Base-by-base conservation (phyloP, 2,329 filamentous ascomycete genomes). In the Apiospora saccharicola region DNA sequence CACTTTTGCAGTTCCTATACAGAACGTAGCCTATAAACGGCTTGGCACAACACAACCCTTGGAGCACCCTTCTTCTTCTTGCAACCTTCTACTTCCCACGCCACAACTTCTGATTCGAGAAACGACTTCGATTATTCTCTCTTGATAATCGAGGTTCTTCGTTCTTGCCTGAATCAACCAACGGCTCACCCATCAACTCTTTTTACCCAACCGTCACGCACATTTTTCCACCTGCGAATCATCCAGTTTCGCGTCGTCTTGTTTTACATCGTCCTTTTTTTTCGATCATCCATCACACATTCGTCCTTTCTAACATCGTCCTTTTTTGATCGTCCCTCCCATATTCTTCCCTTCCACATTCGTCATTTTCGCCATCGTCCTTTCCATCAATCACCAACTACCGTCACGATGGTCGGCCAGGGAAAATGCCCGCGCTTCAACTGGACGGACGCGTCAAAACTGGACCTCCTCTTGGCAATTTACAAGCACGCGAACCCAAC, bases 401-500 rank as follows among this genome's bases (percentile, higher is more conserved):
- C 51, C 5, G 14, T 46, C 37, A 67, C 16, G 7, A 61, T 71
- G 46, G 41, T 61, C 19, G 26, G 47, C 10, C 44, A 44, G 24
- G 30, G 67, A 12, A 26, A 16, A 16, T 47, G 37, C 6, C 74
- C 74, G 24, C 73, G 74, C 5, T 77, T 76, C 4, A 70, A 75
- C 46, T 79, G 77, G 78, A 74, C 74, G 30, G 81, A 81, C 19
- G 73, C 75, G 19, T 76, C 84, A 19, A 83, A 84, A n/a, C 79
- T 81, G 7, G 82, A 81, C 22, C 80, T 86, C 0, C 80, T 86
- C 5, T 72, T 82, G 0, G 78, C 79, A 2, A 74, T 86, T 4
- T 73, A 85, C 13, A 80, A 83, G 0, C 77, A 81, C 67, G 71
- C 80, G 30, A 82, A 81, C 71, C 82, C 83, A 1, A 80, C 67